A percentile compares a stretch with the other conserved stretches of the same genome.
Evolutionary conservation across 257 asterid species (phyloP).

Genomic region (Petunia axillaris): DNA sequence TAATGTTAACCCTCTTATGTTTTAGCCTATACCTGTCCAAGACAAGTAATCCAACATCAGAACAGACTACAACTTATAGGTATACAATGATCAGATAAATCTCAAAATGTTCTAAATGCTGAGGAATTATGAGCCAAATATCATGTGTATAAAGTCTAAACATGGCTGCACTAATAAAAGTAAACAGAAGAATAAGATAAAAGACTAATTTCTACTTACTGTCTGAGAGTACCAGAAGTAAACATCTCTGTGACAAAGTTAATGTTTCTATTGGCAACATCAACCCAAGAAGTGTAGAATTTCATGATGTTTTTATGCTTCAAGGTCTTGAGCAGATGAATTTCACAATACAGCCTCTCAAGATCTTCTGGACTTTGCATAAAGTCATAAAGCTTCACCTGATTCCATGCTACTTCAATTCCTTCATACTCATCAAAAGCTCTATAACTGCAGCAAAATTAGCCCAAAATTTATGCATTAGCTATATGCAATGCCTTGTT

Average conservation of each 20-base stretch:
- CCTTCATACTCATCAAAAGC: constrained; percentile 99
- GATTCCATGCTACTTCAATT: constrained; percentile 98
- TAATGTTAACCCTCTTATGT: constrained; percentile 72
- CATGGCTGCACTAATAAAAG: background rate
- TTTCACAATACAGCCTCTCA: constrained; percentile 89
- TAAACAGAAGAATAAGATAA: background rate
- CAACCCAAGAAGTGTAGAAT: constrained; percentile 93
- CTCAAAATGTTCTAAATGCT: background rate
- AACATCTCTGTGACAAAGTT: constrained; percentile 97
- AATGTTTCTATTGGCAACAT: constrained; percentile 81
- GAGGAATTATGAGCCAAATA: background rate
- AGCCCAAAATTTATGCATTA: constrained; percentile 1
- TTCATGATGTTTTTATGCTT: constrained; percentile 90
- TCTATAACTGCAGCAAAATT: constrained; percentile 60
- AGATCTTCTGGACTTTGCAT: constrained; percentile 92
- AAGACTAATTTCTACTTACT: constrained; percentile 54
- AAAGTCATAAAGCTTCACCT: constrained; percentile 82
- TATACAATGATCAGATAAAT: background rate
- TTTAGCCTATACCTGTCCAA: constrained; percentile 69
- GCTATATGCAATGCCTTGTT: constrained; percentile 12
- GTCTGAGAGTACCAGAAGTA: constrained; percentile 97
- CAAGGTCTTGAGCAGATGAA: constrained; percentile 83
- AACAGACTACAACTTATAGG: constrained; percentile 6
- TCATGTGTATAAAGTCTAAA: background rate
- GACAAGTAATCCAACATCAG: constrained; percentile 17